Conservation (phyloP, 371 early-diverging fungal species). For the Mortierella sp. region DNA sequence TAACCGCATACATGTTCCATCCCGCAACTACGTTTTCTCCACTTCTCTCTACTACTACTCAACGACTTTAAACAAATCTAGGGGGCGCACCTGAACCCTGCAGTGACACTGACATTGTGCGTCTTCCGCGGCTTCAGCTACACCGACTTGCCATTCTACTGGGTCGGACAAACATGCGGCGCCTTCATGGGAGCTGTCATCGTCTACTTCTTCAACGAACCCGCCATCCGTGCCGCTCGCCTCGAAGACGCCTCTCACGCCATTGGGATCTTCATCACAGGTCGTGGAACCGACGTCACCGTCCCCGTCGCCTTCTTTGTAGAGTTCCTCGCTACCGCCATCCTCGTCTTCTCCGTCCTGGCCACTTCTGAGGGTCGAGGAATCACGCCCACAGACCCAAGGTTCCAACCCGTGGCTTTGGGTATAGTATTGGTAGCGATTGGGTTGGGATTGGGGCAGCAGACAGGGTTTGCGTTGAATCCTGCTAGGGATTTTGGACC, state of each 20-base stretch:
- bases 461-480: constrained; percentile 84
- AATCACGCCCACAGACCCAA: constrained; percentile 66
- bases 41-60: not conserved
- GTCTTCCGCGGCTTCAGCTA: constrained; percentile 74
- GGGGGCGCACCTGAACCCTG: constrained; percentile 85
- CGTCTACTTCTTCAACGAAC: constrained; percentile 60
- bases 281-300: constrained; percentile 64
- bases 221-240: constrained; percentile 56
- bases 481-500: constrained; percentile 92
- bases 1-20: not conserved
- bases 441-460: constrained; percentile 72
- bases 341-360: constrained; percentile 78
- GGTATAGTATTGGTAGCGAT: constrained; percentile 74
- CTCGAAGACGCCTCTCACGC: constrained; percentile 57
- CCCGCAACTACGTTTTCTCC: not conserved
- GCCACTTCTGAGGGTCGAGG: constrained; percentile 73
- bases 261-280: constrained; percentile 78
- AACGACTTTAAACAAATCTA: constrained; percentile 18
- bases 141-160: constrained; percentile 70
- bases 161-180: constrained; percentile 72
- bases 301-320: constrained; percentile 70
- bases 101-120: constrained; percentile 76
- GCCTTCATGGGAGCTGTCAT: constrained; percentile 77
- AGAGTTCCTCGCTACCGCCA: constrained; percentile 81
- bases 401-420: constrained; percentile 61